These are phyloP conservation scores for Magnaporthiopsis incrustans DNA, from an alignment of 2,329 filamentous ascomycete species.

Conservation along the genomic window DNA sequence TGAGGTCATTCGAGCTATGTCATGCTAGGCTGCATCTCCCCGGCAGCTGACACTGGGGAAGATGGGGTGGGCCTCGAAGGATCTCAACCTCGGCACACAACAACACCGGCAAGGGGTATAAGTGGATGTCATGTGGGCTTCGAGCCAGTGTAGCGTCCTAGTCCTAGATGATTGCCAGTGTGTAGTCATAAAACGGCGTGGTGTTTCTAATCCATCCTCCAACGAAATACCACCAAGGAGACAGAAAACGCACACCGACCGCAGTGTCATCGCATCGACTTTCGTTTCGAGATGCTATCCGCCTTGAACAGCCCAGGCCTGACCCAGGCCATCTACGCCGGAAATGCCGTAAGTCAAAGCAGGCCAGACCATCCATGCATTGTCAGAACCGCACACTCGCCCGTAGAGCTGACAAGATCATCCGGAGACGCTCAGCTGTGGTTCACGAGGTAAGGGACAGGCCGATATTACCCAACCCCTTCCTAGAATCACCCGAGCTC, in stretches of 20 bases:
- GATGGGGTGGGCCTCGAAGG: background rate
- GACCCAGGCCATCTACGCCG: conserved; percentile 14
- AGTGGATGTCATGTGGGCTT: background rate
- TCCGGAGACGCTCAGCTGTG: background rate
- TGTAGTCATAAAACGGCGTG: background rate
- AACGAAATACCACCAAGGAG: background rate
- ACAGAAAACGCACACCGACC: background rate
- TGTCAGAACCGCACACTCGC: too few species aligned
- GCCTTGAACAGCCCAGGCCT: conserved; percentile 4
- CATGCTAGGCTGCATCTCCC: background rate
- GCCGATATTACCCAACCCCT: background rate
- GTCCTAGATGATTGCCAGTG: too few species aligned
- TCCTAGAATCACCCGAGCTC: background rate
- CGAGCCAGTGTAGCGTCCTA: background rate
- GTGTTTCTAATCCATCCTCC: background rate
- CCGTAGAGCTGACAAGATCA: background rate
- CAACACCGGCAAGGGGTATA: background rate
- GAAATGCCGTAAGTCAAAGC: conserved; percentile 14
- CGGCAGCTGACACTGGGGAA: background rate
- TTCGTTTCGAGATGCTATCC: background rate
- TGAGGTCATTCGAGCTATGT: background rate
- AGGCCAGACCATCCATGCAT: background rate
- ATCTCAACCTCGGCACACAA: background rate
- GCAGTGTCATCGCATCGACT: background rate
- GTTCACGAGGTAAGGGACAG: conserved; percentile 1